Conservation (phyloP, 2,329 filamentous ascomycete genomes). For the Hymenotorrendiella dingleyae region DNA sequence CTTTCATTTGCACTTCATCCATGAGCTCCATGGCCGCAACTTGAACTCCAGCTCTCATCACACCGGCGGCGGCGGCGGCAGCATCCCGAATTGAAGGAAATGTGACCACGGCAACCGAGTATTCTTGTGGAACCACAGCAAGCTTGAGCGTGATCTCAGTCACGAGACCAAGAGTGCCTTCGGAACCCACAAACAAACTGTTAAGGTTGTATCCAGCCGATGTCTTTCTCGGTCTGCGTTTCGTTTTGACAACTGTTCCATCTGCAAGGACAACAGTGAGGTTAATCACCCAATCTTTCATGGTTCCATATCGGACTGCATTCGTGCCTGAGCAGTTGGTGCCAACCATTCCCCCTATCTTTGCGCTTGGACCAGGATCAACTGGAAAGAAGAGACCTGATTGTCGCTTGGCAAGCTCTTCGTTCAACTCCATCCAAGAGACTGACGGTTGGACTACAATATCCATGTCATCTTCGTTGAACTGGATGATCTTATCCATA, state of each 20-base stretch:
- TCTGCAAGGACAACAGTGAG: slow-evolving; percentile 76
- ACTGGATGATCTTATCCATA: slow-evolving; percentile 76
- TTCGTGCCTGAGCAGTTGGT: slow-evolving; percentile 76
- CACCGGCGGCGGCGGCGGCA: slow-evolving; percentile 64
- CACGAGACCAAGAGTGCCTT: slow-evolving; percentile 75
- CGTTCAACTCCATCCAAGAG: slow-evolving; percentile 87
- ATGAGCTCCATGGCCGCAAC: slow-evolving; percentile 59
- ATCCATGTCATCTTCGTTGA: slow-evolving; percentile 87
- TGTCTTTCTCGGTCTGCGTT: slow-evolving; percentile 70
- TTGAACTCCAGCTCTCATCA: slow-evolving; percentile 56
- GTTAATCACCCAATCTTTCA: slow-evolving; percentile 86
- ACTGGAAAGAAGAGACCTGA: slow-evolving; percentile 85
- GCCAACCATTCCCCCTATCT: slow-evolving; percentile 78
- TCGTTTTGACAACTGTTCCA: slow-evolving; percentile 73
- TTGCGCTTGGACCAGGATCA: slow-evolving; percentile 66
- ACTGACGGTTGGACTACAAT: slow-evolving; percentile 87
- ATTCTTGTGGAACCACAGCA: slow-evolving; percentile 68
- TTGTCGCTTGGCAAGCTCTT: slow-evolving; percentile 58
- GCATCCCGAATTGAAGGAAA: slow-evolving; percentile 75
- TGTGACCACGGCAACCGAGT: slow-evolving; percentile 71
- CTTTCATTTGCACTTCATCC: slow-evolving; percentile 82
- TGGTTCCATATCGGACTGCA: slow-evolving; percentile 74
- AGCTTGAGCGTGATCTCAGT: slow-evolving; percentile 81
- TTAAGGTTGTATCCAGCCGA: slow-evolving; percentile 82
- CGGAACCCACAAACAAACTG: slow-evolving; percentile 71